Evolutionary conservation across 257 asterid genomes (phyloP).

Genomic region (Solanum sitiens): DNA sequence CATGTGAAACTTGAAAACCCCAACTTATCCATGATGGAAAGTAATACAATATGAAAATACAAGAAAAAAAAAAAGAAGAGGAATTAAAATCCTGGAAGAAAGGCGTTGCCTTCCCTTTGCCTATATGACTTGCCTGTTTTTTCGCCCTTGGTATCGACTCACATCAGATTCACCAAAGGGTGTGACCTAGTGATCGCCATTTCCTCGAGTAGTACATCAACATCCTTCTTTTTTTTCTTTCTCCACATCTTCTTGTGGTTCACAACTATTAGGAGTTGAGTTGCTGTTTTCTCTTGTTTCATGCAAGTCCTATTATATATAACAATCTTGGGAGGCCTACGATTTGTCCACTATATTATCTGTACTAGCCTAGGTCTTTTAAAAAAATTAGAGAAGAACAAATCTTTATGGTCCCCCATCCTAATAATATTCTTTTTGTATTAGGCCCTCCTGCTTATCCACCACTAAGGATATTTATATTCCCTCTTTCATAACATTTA

Average conservation of each 20-base stretch:
- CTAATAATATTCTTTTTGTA: slow-evolving; percentile 7
- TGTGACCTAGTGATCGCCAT: background rate
- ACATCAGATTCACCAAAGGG: slow-evolving; percentile 4
- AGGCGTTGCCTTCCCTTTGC: slow-evolving; percentile 73
- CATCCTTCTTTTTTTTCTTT: slow-evolving; percentile 25
- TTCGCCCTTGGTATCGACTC: background rate
- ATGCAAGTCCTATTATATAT: slow-evolving; percentile 7
- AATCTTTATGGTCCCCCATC: slow-evolving; percentile 15
- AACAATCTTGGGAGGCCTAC: background rate
- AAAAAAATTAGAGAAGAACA: background rate
- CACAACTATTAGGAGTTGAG: background rate
- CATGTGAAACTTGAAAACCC: background rate
- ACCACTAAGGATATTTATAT: slow-evolving; percentile 17
- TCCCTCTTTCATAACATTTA: background rate
- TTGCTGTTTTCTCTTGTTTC: background rate
- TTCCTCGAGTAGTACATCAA: background rate
- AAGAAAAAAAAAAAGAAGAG: background rate
- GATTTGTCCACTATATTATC: background rate
- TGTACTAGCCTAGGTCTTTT: background rate
- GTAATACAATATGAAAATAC: background rate
- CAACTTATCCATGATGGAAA: background rate
- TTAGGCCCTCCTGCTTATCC: slow-evolving; percentile 26
- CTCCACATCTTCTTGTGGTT: slow-evolving; percentile 1
- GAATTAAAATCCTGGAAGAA: slow-evolving; percentile 35
- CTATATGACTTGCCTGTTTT: slow-evolving; percentile 44